Evolutionary conservation across 2,329 filamentous ascomycete genomes (phyloP), one percentile per base, ranked within the genome.

Genomic region (Ophiobolus disseminans): DNA sequence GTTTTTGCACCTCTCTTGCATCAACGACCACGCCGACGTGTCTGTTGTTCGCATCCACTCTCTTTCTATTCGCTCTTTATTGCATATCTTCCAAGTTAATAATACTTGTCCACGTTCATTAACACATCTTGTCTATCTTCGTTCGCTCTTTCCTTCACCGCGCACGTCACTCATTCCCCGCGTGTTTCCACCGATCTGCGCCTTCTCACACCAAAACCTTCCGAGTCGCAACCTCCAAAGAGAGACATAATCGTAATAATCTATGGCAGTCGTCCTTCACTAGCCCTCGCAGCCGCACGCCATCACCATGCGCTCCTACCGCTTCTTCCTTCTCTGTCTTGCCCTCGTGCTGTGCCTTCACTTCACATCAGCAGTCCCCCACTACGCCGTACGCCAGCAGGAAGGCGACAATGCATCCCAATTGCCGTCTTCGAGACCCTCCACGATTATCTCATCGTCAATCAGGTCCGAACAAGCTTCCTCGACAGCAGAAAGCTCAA

Each of bases 231-330:
- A 38, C 19, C 21, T 38, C 35, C 14, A 34, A n/a, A 3, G n/a
- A 10, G 25, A 3, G n/a, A 10, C 30, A 13, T 32, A 32, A 32
- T 32, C 30, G n/a, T 32, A 32, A 32, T 32, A 11, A 14, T 32
- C 30, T 7, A 32, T 32, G 30, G 30, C 30, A 53, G 45, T 51
- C 48, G 50, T 34, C 45, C 26, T 37, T 34, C 37, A 32, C 35
- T 66, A 56, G 60, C 53, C 23, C 28, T 42, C 45, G 25, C 38
- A 34, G 36, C 22, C 45, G 39, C 34, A 46, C 35, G 19, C 31
- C 35, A 35, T 49, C 65, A 48, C 54, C 48, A 73, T 72, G 70
- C 66, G 59, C 11, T 63, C 63, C 36, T 53, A 57, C 43, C 57
- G 54, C 39, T 55, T 59, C 44, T 55, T 71, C 20, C 23, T 66